Percentiles rank a stretch among this genome's conserved stretches.
phyloP scores from a whole-genome alignment of 306 rosid species.

The Prunus mongolica region DNA sequence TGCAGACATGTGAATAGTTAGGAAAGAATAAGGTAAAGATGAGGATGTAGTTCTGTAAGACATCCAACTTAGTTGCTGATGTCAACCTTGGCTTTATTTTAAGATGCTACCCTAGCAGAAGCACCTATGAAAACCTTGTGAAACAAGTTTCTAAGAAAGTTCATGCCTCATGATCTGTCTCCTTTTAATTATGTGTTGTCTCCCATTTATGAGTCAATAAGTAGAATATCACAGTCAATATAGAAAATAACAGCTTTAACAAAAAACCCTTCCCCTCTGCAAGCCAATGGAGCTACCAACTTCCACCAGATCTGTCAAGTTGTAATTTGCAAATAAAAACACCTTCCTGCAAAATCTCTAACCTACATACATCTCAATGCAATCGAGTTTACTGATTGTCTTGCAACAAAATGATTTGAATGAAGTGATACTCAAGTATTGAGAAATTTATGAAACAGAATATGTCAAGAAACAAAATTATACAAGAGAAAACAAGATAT shows the following conservation, averaged over 20 bases:
- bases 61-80: not conserved
- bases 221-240: not conserved
- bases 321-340: not conserved
- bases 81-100: not conserved
- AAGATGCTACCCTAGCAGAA: not conserved
- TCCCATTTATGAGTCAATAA: not conserved
- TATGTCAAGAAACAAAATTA: constrained; percentile 1
- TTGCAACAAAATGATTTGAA: not conserved
- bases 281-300: not conserved
- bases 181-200: not conserved
- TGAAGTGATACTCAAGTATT: not conserved
- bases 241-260: not conserved
- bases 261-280: not conserved
- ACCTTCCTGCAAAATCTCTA: not conserved
- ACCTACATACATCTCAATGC: not conserved
- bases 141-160: not conserved
- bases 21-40: not conserved
- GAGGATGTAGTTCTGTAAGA: not conserved
- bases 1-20: constrained; percentile 3
- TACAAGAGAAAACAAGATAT: not conserved
- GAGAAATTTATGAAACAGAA: not conserved
- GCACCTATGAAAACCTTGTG: not conserved
- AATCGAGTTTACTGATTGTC: not conserved
- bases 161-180: not conserved
- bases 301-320: not conserved